Evolutionary conservation across 257 asterid genomes (phyloP).

Genomic region (Plantago major): DNA sequence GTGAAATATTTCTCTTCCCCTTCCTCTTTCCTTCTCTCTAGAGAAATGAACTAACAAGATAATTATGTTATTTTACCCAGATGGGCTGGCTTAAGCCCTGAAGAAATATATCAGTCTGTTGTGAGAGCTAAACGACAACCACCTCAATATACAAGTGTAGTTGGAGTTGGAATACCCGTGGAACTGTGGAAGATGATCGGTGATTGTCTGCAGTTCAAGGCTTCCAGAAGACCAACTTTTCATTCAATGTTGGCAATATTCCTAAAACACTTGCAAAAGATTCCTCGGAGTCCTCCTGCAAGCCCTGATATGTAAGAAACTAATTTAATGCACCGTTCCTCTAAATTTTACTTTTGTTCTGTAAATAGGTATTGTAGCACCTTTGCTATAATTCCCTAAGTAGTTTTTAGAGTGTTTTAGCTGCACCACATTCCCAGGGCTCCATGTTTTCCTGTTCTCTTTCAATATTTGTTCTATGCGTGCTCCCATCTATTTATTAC

Average conservation of each 20-base stretch:
- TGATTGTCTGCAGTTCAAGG: constrained; percentile 92
- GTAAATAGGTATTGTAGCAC: no score
- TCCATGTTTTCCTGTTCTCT: neutral
- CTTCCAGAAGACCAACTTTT: constrained; percentile 86
- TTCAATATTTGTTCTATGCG: constrained; percentile 4
- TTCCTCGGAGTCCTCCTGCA: constrained; percentile 94
- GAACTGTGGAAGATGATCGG: constrained; percentile 99
- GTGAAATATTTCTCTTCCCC: constrained; percentile 27
- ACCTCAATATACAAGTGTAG: constrained; percentile 95
- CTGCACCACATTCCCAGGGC: neutral
- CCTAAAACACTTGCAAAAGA: constrained; percentile 90
- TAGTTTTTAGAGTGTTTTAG: neutral
- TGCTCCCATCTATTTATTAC: constrained; percentile 18
- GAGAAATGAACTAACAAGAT: constrained; percentile 21
- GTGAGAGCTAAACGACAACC: constrained; percentile 82
- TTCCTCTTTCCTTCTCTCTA: neutral
- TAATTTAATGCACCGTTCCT: constrained; percentile 15
- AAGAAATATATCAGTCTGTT: constrained; percentile 86
- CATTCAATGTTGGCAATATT: constrained; percentile 84
- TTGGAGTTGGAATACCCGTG: constrained; percentile 96
- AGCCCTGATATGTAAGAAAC: constrained; percentile 89
- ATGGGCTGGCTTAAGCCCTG: constrained; percentile 91
- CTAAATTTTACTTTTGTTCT: neutral
- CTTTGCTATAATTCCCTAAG: no score
- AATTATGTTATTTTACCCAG: constrained; percentile 41